Percentiles rank a stretch among this genome's conserved stretches.
Conservation (phyloP, 2,329 filamentous ascomycete species). For the Nigrospora oryzae region DNA sequence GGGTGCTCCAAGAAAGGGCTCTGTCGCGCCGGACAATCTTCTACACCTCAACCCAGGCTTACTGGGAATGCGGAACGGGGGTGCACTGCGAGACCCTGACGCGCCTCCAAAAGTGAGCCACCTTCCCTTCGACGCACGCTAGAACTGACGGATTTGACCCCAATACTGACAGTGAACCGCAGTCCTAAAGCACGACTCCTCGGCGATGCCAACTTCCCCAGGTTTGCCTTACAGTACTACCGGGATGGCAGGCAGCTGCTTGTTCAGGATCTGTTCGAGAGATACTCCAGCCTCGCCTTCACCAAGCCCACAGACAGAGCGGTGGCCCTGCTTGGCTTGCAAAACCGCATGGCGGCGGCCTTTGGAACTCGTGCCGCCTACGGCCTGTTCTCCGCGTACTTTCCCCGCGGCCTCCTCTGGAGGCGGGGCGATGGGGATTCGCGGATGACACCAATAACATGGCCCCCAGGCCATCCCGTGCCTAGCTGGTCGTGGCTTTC, state of each 20-base stretch:
- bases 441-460: neutral
- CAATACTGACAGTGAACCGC: no score
- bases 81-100: conserved; percentile 9
- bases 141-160: neutral
- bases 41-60: conserved; percentile 7
- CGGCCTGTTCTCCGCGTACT: conserved; percentile 4
- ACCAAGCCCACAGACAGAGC: conserved; percentile 5
- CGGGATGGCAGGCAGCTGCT: conserved; percentile 7
- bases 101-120: conserved; percentile 7
- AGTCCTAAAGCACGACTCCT: conserved; percentile 8
- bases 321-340: conserved; percentile 8
- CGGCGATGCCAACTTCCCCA: conserved; percentile 8
- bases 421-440: neutral
- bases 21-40: conserved; percentile 8
- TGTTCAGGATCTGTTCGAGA: conserved; percentile 9
- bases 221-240: conserved; percentile 7
- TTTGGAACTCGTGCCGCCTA: conserved; percentile 6
- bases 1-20: conserved; percentile 10
- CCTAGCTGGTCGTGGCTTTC: conserved; percentile 3
- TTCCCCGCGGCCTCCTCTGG: neutral
- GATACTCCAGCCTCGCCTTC: conserved; percentile 9
- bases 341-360: conserved; percentile 5
- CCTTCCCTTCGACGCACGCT: neutral
- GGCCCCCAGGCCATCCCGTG: neutral
- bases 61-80: conserved; percentile 10